Evolutionary conservation across 2,329 filamentous ascomycete genomes (phyloP).

Genomic region (Arthrocladium fulminans): DNA sequence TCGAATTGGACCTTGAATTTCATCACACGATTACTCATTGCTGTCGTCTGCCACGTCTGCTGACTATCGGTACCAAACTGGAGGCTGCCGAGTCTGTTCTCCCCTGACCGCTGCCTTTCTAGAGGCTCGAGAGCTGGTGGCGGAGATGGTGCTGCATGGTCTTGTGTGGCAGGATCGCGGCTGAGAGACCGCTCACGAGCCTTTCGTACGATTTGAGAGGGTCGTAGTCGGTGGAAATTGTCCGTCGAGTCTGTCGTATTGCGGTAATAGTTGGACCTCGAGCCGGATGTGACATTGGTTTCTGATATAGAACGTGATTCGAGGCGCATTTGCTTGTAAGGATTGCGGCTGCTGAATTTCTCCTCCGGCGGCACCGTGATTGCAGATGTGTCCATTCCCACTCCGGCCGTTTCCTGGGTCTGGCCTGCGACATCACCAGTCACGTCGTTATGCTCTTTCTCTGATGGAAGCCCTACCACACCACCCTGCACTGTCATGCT

Average conservation of each 20-base stretch:
- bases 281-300: neutral
- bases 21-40: neutral
- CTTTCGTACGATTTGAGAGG: neutral
- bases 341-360: neutral
- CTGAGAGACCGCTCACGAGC: neutral
- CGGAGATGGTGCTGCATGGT: neutral
- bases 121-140: neutral
- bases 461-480: neutral
- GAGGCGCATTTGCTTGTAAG: slow-evolving; percentile 1
- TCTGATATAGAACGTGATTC: neutral
- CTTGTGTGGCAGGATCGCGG: neutral
- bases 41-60: slow-evolving; percentile 1
- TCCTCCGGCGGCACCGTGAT: neutral
- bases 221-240: neutral
- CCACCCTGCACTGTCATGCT: neutral
- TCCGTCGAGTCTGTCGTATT: neutral
- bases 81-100: neutral
- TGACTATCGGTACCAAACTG: neutral
- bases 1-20: slow-evolving; percentile 3
- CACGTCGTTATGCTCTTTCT: neutral
- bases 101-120: neutral
- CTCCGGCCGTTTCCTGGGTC: neutral
- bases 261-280: neutral
- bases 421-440: neutral
- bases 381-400: neutral